Percentiles rank a stretch among this genome's conserved stretches.
phyloP scores from a whole-genome alignment of 1,284 basidiomycete genomes.

The Hymenochaete sp. region DNA sequence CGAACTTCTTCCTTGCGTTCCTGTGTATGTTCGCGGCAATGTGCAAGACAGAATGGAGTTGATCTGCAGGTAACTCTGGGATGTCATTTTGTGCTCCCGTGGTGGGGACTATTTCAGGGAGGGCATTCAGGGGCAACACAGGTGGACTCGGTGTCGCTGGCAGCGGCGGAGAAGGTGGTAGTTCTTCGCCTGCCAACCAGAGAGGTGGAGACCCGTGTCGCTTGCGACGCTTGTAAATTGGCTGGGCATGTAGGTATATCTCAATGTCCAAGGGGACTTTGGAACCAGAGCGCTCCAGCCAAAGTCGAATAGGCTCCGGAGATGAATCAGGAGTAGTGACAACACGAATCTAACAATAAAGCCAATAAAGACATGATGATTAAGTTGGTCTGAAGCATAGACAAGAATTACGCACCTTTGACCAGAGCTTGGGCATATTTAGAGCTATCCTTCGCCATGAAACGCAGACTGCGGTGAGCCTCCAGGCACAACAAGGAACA shows the following conservation, averaged over 20 bases:
- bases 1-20: conserved; percentile 15
- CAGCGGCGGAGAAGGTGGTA: conserved; percentile 18
- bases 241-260: conserved; percentile 51
- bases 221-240: conserved; percentile 13
- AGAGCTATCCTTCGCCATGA: conserved; percentile 55
- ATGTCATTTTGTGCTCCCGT: conserved; percentile 13
- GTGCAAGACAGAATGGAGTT: conserved; percentile 2
- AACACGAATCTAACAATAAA: conserved; percentile 51
- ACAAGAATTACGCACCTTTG: conserved; percentile 40
- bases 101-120: too few species aligned
- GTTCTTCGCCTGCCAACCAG: too few species aligned
- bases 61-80: conserved; percentile 15
- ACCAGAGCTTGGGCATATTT: conserved; percentile 60
- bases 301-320: conserved; percentile 67
- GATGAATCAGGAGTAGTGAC: conserved; percentile 58
- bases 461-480: conserved; percentile 52
- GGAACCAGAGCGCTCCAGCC: conserved; percentile 67
- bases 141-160: conserved; percentile 6
- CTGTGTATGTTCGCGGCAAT: conserved; percentile 4
- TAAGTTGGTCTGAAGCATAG: conserved; percentile 12
- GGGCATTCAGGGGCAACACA: not conserved
- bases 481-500: conserved; percentile 61
- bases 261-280: conserved; percentile 66
- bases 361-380: too few species aligned
- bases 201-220: conserved; percentile 8